These are phyloP conservation scores for Blastobotrys illinoisensis DNA, from an alignment of 1,139 yeast genomes.

Conservation along the genomic window DNA sequence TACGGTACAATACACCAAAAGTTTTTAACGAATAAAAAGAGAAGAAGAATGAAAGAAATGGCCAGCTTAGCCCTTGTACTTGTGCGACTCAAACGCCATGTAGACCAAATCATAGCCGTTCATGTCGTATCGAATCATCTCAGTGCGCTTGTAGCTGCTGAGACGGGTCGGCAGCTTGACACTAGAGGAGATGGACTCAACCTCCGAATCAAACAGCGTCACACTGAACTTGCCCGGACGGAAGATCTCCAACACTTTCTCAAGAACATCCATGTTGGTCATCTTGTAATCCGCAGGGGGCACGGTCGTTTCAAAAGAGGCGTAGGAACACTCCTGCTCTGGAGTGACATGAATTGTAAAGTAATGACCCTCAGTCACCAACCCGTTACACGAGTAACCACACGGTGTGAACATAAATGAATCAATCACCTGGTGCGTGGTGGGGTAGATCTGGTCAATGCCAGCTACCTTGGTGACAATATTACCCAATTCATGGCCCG, in stretches of 20 bases:
- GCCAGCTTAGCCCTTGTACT: background rate
- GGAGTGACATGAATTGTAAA: constrained; percentile 95
- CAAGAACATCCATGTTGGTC: constrained; percentile 45
- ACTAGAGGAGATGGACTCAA: constrained; percentile 9
- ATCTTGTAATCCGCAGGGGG: constrained; percentile 43
- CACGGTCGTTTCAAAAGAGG: constrained; percentile 88
- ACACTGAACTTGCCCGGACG: constrained; percentile 73
- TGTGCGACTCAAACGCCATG: constrained; percentile 30
- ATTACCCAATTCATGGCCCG: constrained; percentile 73
- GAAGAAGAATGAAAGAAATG: background rate
- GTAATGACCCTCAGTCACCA: constrained; percentile 56
- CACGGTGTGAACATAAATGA: constrained; percentile 95
- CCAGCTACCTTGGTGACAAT: constrained; percentile 58
- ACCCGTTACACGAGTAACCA: constrained; percentile 87
- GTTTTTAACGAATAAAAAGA: background rate
- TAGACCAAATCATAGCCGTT: constrained; percentile 46
- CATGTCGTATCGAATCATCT: constrained; percentile 67
- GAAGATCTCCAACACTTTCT: constrained; percentile 58
- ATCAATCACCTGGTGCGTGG: constrained; percentile 44
- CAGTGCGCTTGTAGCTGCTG: constrained; percentile 58
- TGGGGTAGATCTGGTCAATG: constrained; percentile 54
- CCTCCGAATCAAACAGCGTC: constrained; percentile 48
- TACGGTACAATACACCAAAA: no score
- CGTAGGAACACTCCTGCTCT: constrained; percentile 90
- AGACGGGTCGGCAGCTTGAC: constrained; percentile 23